Conservation (phyloP, 2,329 filamentous ascomycete genomes). For the Claviceps humidiphila region DNA sequence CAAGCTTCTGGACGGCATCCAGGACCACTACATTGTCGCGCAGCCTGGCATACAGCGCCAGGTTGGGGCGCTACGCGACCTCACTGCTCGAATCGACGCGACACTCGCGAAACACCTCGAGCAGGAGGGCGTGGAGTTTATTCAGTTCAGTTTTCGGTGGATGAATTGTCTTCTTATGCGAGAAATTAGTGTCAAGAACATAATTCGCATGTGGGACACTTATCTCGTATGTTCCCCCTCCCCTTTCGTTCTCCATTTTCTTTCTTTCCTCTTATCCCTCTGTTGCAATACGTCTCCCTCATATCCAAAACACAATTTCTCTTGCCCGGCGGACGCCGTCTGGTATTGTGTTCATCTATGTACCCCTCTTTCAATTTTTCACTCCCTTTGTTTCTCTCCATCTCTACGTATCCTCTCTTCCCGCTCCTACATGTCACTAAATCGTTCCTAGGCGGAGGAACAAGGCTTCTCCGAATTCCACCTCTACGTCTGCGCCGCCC, state of each 20-base stretch:
- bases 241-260: no score
- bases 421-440: background rate
- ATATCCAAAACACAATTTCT: no score
- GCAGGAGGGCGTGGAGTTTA: constrained; percentile 87
- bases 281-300: no score
- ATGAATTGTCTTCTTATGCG: constrained; percentile 99
- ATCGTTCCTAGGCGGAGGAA: constrained; percentile 67
- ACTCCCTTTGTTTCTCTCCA: background rate
- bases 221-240: constrained; percentile 58
- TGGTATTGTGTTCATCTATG: background rate
- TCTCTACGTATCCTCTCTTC: no score
- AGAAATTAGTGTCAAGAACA: constrained; percentile 91
- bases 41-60: constrained; percentile 95
- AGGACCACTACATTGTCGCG: constrained; percentile 97
- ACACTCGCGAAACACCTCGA: constrained; percentile 79
- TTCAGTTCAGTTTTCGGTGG: constrained; percentile 98
- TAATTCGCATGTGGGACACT: constrained; percentile 98
- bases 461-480: constrained; percentile 98
- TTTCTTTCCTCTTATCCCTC: no score
- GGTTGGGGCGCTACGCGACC: constrained; percentile 74
- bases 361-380: background rate
- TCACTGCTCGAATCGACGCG: constrained; percentile 81
- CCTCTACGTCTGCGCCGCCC: constrained; percentile 94
- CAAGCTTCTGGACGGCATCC: constrained; percentile 94
- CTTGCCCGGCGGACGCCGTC: no score